A percentile compares a stretch with the other conserved stretches of the same genome.
phyloP scores from a whole-genome alignment of 2,329 filamentous ascomycete species.

The Mycosphaerelloides madeirae region DNA sequence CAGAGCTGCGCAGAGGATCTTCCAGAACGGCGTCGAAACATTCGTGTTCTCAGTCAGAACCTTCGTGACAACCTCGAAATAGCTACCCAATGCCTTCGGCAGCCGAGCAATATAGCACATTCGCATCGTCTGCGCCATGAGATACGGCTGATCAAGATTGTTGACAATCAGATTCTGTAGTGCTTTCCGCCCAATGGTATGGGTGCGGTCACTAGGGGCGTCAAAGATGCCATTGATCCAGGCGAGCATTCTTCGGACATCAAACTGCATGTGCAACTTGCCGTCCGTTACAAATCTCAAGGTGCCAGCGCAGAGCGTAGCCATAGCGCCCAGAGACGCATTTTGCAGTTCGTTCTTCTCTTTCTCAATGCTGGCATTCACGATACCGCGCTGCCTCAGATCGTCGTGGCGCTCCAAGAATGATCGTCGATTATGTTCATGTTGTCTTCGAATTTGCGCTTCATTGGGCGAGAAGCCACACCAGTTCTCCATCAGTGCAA shows the following conservation, averaged over 20 bases:
- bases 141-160: conserved; percentile 79
- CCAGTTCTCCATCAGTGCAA: conserved; percentile 98
- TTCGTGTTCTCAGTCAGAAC: conserved; percentile 78
- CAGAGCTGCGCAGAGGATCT: conserved; percentile 77
- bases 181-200: conserved; percentile 81
- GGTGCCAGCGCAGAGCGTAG: conserved; percentile 76
- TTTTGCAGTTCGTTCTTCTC: conserved; percentile 90
- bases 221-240: conserved; percentile 97
- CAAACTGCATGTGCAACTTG: conserved; percentile 81
- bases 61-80: conserved; percentile 86
- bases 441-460: conserved; percentile 70
- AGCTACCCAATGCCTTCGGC: conserved; percentile 84
- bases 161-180: conserved; percentile 84
- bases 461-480: conserved; percentile 95
- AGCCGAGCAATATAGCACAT: conserved; percentile 74
- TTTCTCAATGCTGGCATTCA: conserved; percentile 90
- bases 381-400: conserved; percentile 67
- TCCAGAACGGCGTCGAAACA: conserved; percentile 84
- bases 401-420: conserved; percentile 73
- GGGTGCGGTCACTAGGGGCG: conserved; percentile 84
- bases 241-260: conserved; percentile 83
- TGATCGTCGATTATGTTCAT: conserved; percentile 82
- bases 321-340: conserved; percentile 92
- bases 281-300: conserved; percentile 85
- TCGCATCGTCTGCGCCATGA: conserved; percentile 84